Evolutionary conservation across 2,329 filamentous ascomycete species (phyloP).

Genomic region (Sporothrix globosa): DNA sequence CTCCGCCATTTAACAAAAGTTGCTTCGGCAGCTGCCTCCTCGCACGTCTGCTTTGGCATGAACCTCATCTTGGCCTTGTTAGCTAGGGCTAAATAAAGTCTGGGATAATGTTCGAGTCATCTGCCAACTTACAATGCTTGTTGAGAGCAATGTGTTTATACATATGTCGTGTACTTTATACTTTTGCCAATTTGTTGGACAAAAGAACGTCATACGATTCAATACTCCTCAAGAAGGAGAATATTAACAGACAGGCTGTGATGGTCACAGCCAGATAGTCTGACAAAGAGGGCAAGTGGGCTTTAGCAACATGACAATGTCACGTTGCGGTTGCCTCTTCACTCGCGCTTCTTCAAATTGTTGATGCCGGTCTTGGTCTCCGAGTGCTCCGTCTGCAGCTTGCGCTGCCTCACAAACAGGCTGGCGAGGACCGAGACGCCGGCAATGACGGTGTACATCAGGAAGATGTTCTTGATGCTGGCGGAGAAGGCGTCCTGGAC

Average conservation of each 20-base stretch:
- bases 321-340: not conserved
- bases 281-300: not conserved
- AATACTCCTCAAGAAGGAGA: not conserved
- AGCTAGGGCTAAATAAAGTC: not conserved
- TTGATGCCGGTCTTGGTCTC: slow-evolving; percentile 31
- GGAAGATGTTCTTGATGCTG: slow-evolving; percentile 31
- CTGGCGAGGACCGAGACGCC: slow-evolving; percentile 26
- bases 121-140: not conserved
- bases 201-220: not conserved
- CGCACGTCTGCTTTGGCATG: not conserved
- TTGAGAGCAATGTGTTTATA: slow-evolving; percentile 9
- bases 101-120: not conserved
- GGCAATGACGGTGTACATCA: slow-evolving; percentile 30
- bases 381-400: slow-evolving; percentile 29
- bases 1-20: slow-evolving; percentile 10
- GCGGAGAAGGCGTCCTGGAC: slow-evolving; percentile 28
- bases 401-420: slow-evolving; percentile 27
- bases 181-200: not conserved
- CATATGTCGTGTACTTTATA: not conserved
- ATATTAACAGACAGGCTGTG: not conserved
- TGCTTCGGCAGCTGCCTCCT: slow-evolving; percentile 15
- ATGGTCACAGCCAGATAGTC: not conserved
- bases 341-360: slow-evolving; percentile 23
- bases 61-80: not conserved
- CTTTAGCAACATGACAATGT: not conserved